Conservation (phyloP, 148 eudicot species). For the Rhododendron ferrugineum region DNA sequence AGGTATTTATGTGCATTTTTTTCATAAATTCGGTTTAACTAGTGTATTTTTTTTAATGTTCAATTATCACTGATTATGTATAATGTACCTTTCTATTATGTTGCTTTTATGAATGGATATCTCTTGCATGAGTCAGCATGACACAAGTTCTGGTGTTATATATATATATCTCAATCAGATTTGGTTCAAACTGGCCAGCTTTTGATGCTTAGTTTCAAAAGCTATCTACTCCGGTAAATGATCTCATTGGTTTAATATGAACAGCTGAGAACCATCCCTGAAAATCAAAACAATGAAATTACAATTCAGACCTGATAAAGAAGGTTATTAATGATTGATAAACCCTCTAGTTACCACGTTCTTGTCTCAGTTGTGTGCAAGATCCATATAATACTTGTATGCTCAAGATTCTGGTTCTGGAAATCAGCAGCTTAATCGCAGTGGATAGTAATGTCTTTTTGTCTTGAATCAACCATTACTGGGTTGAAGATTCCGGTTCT, state of each 20-base stretch:
- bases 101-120: background rate
- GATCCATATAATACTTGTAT: background rate
- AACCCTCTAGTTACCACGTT: background rate
- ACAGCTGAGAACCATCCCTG: background rate
- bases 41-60: background rate
- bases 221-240: background rate
- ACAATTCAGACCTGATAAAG: background rate
- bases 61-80: too few relatives aligned
- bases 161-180: background rate
- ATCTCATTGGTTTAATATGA: background rate
- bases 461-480: background rate
- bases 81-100: background rate
- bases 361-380: background rate
- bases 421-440: background rate
- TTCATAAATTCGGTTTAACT: background rate
- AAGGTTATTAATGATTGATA: background rate
- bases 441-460: background rate
- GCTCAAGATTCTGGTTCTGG: background rate
- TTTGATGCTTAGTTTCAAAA: background rate
- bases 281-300: background rate
- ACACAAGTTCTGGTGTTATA: background rate
- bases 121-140: background rate
- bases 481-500: background rate
- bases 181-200: background rate
- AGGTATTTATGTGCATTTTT: slow-evolving; percentile 8